phyloP scores from a whole-genome alignment of 2,329 filamentous ascomycete genomes.

The Fusarium multiceps region DNA sequence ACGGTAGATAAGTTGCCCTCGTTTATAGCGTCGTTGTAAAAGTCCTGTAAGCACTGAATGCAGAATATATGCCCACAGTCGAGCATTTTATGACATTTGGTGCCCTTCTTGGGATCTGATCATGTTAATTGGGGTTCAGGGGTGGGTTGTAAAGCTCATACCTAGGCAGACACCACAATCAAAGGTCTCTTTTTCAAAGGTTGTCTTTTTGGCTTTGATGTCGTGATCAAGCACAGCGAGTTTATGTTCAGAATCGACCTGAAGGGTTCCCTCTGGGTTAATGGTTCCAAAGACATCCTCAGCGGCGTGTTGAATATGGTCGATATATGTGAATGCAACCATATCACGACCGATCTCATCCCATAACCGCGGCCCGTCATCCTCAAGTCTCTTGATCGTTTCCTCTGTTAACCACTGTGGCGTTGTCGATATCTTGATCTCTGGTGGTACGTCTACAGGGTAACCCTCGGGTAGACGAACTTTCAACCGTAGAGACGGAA shows the following conservation, averaged over 20 bases:
- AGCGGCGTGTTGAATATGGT: conserved; percentile 68
- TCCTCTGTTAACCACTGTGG: conserved; percentile 67
- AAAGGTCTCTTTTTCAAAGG: conserved; percentile 87
- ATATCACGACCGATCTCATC: conserved; percentile 69
- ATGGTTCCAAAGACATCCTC: conserved; percentile 71
- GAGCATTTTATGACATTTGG: conserved; percentile 81
- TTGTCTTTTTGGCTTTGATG: conserved; percentile 75
- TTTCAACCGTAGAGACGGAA: conserved; percentile 67
- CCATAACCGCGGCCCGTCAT: conserved; percentile 66
- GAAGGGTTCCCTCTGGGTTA: conserved; percentile 59
- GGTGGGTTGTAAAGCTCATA: conserved; percentile 49
- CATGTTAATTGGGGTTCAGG: neutral
- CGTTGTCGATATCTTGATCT: conserved; percentile 61
- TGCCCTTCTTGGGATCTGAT: conserved; percentile 87
- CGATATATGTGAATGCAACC: conserved; percentile 72
- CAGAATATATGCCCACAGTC: conserved; percentile 95
- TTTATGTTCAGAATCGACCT: conserved; percentile 69
- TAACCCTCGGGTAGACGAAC: conserved; percentile 69
- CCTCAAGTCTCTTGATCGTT: conserved; percentile 62
- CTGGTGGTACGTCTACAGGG: conserved; percentile 64
- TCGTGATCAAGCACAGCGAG: conserved; percentile 83
- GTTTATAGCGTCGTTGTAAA: conserved; percentile 87
- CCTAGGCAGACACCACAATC: conserved; percentile 86
- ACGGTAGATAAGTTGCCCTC: conserved; percentile 85
- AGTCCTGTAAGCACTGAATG: conserved; percentile 84